Percentiles rank a stretch among this genome's conserved stretches.
phyloP scores from a whole-genome alignment of 2,329 filamentous ascomycete genomes.

The Capronia epimyces region DNA sequence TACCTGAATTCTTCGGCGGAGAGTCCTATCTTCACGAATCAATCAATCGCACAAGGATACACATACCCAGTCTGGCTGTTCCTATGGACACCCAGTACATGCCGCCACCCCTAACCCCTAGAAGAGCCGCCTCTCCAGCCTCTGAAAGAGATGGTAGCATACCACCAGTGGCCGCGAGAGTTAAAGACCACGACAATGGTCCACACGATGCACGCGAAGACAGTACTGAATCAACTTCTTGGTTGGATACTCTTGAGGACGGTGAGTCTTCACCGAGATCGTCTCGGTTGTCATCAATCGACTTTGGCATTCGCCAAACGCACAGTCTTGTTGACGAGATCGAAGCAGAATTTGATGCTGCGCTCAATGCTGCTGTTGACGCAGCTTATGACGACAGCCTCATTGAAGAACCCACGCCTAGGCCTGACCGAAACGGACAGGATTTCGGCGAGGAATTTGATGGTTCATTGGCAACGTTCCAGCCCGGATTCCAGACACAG shows the following conservation, averaged over 20 bases:
- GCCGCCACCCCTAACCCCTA: conserved; percentile 66
- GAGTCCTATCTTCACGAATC: conserved; percentile 21
- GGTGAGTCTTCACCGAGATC: conserved; percentile 74
- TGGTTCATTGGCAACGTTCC: conserved; percentile 1
- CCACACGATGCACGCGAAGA: conserved; percentile 20
- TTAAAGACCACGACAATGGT: conserved; percentile 28
- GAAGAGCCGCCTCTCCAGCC: conserved; percentile 50
- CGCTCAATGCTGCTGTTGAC: conserved; percentile 89
- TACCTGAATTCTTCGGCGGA: conserved; percentile 26
- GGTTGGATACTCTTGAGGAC: conserved; percentile 91
- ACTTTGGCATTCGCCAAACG: conserved; percentile 14
- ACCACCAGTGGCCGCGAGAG: conserved; percentile 10
- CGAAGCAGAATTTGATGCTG: conserved; percentile 84
- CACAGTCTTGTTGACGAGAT: conserved; percentile 25
- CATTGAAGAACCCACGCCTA: conserved; percentile 40
- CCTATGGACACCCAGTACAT: conserved; percentile 55
- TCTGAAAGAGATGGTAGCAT: conserved; percentile 20
- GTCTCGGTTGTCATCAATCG: conserved; percentile 43
- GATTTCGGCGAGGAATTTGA: conserved; percentile 12
- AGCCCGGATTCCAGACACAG: not conserved
- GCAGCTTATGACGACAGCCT: conserved; percentile 73
- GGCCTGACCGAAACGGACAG: conserved; percentile 63
- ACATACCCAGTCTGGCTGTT: conserved; percentile 27
- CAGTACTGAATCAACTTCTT: conserved; percentile 78
- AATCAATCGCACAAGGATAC: conserved; percentile 25